Conservation (phyloP, 495 filamentous ascomycete species). For the Saxophila tyrrhenica region DNA sequence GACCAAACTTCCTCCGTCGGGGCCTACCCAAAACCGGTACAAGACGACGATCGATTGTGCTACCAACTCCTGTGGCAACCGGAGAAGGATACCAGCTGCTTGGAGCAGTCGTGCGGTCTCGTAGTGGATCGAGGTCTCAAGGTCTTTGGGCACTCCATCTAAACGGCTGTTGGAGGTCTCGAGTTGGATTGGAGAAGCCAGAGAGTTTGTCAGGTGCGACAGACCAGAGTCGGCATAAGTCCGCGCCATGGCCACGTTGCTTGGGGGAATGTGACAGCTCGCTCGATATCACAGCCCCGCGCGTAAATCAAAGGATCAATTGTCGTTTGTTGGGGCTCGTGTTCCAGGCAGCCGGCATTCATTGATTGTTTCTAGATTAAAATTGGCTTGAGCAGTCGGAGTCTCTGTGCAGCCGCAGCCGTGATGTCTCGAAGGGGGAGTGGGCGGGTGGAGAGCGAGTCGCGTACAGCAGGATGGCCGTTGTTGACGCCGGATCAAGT, state of each 20-base stretch:
- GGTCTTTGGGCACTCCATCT: conserved; percentile 61
- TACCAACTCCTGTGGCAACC: conserved; percentile 78
- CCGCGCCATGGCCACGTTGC: no score
- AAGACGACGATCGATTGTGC: conserved; percentile 82
- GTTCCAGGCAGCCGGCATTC: background rate
- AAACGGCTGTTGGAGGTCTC: conserved; percentile 53
- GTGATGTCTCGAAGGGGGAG: no score
- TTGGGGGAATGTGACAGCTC: background rate
- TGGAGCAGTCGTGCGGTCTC: conserved; percentile 70
- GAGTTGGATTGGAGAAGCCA: conserved; percentile 75
- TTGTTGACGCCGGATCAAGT: no score
- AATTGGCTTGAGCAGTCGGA: no score
- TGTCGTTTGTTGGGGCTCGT: no score
- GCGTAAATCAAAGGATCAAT: no score
- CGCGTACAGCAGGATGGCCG: no score
- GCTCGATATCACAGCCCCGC: no score
- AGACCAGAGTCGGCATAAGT: no score
- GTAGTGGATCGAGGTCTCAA: conserved; percentile 62
- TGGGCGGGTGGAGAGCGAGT: no score
- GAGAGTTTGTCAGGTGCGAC: conserved; percentile 64
- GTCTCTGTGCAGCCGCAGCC: no score
- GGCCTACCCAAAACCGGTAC: conserved; percentile 71
- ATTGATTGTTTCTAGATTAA: background rate
- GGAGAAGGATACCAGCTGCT: conserved; percentile 72
- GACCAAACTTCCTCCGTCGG: conserved; percentile 50